Evolutionary conservation across 2,329 filamentous ascomycete species (phyloP).

Genomic region (Pseudocercospora crystallina): DNA sequence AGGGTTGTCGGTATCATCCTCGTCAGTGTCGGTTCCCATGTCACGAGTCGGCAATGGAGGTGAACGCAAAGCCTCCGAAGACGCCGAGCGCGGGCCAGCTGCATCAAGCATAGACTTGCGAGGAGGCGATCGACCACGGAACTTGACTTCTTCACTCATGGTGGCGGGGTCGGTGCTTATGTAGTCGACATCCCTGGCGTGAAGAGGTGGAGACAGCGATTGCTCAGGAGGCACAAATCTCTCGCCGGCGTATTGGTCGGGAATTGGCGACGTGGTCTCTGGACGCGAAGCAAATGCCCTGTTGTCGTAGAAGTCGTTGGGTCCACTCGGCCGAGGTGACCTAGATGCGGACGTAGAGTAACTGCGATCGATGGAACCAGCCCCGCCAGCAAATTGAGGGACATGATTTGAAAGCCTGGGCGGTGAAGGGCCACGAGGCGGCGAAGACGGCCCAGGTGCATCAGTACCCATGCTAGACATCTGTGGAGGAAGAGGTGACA

Average conservation of each 20-base stretch:
- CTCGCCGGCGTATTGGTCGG: conserved; percentile 13
- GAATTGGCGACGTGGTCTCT: conserved; percentile 1
- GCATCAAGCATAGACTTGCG: conserved; percentile 3
- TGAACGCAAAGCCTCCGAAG: conserved; percentile 9
- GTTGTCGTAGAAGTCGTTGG: too few relatives aligned
- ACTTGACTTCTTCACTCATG: conserved; percentile 12
- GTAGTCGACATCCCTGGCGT: neutral
- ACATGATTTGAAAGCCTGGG: neutral
- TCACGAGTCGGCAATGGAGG: conserved; percentile 8
- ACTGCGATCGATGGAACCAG: too few relatives aligned
- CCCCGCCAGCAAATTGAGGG: too few relatives aligned
- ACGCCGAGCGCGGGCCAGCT: conserved; percentile 12
- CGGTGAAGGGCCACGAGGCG: conserved; percentile 1
- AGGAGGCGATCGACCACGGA: conserved; percentile 16
- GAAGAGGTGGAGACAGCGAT: conserved; percentile 4
- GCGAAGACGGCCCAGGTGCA: too few relatives aligned
- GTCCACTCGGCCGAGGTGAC: too few relatives aligned
- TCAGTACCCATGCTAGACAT: too few relatives aligned
- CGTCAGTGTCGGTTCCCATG: conserved; percentile 13
- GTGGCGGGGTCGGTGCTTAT: neutral
- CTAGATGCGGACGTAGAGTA: too few relatives aligned
- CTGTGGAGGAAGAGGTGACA: too few relatives aligned
- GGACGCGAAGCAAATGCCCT: too few relatives aligned
- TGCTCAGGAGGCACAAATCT: conserved; percentile 2
- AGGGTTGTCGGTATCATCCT: conserved; percentile 13